A percentile compares a stretch with the other conserved stretches of the same genome.
These are phyloP conservation scores for Paxillus ammoniavirescens DNA, from an alignment of 768 basidiomycete species.

Conservation along the genomic window DNA sequence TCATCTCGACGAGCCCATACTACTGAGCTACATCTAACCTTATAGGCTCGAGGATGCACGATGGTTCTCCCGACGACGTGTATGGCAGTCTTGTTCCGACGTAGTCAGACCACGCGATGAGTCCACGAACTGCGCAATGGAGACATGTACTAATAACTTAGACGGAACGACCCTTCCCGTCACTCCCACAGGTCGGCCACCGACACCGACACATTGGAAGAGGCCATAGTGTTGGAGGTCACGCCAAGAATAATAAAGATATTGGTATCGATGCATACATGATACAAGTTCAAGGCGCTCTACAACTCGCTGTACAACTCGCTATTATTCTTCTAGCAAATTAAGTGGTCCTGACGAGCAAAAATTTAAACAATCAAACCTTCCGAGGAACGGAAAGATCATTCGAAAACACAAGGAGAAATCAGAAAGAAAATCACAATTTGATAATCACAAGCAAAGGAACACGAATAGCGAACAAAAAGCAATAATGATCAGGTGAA, in stretches of 20 bases:
- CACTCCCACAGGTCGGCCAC: too few relatives aligned
- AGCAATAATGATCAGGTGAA: conserved; percentile 34
- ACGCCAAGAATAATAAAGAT: background rate
- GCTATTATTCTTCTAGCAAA: background rate
- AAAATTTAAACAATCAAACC: background rate
- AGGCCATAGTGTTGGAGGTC: background rate
- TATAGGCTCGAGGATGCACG: background rate
- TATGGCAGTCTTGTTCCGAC: background rate
- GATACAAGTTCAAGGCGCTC: background rate
- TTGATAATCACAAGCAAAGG: conserved; percentile 6
- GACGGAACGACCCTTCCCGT: background rate
- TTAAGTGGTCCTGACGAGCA: background rate
- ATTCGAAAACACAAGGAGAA: background rate
- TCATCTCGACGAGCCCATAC: too few relatives aligned
- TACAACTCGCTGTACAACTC: background rate
- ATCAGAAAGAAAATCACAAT: background rate
- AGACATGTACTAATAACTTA: conserved; percentile 7
- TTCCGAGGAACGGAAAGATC: background rate
- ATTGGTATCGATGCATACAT: background rate
- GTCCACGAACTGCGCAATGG: background rate
- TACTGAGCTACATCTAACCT: background rate
- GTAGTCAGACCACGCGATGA: too few relatives aligned
- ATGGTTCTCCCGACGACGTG: too few relatives aligned
- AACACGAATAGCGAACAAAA: conserved; percentile 15
- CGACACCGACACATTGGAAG: background rate